Base-by-base conservation (phyloP, 2,329 filamentous ascomycete genomes). In the Xylariales sp. region DNA sequence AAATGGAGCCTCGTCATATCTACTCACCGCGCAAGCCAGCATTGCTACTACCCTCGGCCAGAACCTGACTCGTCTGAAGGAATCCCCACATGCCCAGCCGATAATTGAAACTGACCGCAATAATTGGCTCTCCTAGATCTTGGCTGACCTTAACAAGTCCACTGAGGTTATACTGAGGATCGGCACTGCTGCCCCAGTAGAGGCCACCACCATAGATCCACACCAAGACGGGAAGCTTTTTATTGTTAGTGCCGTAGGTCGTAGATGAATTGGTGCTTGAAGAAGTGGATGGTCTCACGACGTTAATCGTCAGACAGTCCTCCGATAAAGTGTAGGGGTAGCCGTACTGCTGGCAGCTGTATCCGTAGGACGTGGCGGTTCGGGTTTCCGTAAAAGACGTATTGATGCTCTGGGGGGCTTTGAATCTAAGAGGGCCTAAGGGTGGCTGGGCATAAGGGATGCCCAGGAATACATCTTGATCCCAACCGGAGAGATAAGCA, bases 131-230 rank as follows among this genome's bases (percentile, higher is more conserved):
- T 28, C 63, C 65, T 16, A 76, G 67, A 4, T 68, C 57, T 28
- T 72, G 67, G 6, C 72, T 67, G 18, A 72, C 67, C 30, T 69
- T 59, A 6, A 85, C 74, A 32, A 84, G 73, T 33, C 72, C 77
- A 16, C 75, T 78, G 24, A 83, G 65, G 49, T 85, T 84, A 53
- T 85, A 85, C 38, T 78, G 70, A 5, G 70, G 62, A 42, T 80
- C 75, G 43, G 60, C 48, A 46, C 67, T 53, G 53, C 67, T 62
- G 2, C 78, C 78, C 21, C 65, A 59, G 36, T 62, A 68, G 15
- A 77, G 65, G 2, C 72, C 74, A 21, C 76, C 76, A 11, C 74
- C 67, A 45, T 81, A 76, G 18, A 84, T 76, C 78, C 79, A 85
- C 2, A 65, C 54, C 0, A 64, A 39, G 29, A 72, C 67, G 2